Base-by-base conservation (phyloP, 1,139 yeast genomes). In the Debaryomycetaceae sp. region DNA sequence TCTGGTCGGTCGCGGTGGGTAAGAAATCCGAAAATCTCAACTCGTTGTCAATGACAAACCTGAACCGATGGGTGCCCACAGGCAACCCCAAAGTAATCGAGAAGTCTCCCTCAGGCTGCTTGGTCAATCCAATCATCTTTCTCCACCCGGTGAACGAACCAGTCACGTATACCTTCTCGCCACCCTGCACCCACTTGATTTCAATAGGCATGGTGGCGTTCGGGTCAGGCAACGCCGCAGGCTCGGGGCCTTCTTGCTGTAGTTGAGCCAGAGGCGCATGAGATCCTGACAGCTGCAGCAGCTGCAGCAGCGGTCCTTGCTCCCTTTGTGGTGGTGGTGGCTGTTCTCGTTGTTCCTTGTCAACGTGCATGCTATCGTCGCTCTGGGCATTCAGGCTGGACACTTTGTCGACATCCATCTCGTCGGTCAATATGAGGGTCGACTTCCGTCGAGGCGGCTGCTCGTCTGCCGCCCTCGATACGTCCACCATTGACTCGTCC, bases 161-260 rank as follows among this genome's bases (percentile, higher is more conserved):
- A 8, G 74, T 67, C 4, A 67, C 71, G 41, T 67, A 67, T 1
- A 91, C 97, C 48, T 84, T 84, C 32, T 75, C 75, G 38, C 97
- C 97, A 9, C 96, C 96, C 56, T 89, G 96, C 14, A 79, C 80
- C 98, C 98, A 91, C 44, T 77, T 78, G 33, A 91, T 81, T 36
- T 83, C 88, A 1, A 89, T 82, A 0, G 94, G 86, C 23, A 85
- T 69, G 24, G 80, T 59, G 6, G 53, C 43, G 29, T 37, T 49
- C n/a, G 62, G 53, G 32, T 58, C 56, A 10, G 49, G 44, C 30
- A 43, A 38, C 9, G 21, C 21, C 21, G 11, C 10, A 18, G 35
- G 37, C 23, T 30, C 29, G 23, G 28, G 33, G 13, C 27, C 4
- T 10, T 12, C 3, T 6, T 8, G 20, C 15, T 17, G 33, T 29